Conservation (phyloP, 106 monocot genomes). For the Triglochin maritima region DNA sequence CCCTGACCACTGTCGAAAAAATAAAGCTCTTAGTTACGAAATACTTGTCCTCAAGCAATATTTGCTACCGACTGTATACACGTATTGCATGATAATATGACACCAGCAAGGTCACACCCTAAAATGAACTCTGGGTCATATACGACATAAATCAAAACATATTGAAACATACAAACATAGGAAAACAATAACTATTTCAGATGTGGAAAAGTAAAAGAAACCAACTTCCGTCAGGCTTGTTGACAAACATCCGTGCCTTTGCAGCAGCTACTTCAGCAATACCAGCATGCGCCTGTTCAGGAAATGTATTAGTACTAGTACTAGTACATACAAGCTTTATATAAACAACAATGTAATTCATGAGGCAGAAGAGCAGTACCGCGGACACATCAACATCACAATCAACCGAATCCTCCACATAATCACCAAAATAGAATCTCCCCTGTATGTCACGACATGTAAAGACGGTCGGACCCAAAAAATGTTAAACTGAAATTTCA, state of each 20-base stretch:
- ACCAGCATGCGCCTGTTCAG: slow-evolving; percentile 72
- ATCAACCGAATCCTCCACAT: slow-evolving; percentile 57
- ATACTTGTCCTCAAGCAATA: no score
- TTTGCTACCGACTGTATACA: no score
- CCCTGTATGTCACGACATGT: slow-evolving; percentile 32
- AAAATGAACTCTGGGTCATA: neutral
- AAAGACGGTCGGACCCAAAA: neutral
- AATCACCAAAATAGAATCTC: slow-evolving; percentile 76
- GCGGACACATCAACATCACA: slow-evolving; percentile 62
- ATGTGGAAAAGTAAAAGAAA: neutral
- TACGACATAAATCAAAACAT: no score
- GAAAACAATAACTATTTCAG: neutral
- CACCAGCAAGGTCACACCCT: neutral
- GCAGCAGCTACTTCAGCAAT: slow-evolving; percentile 92
- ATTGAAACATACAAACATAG: neutral
- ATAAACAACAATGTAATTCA: neutral
- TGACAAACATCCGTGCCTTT: slow-evolving; percentile 81
- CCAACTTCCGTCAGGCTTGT: slow-evolving; percentile 92
- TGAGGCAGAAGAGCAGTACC: slow-evolving; percentile 19
- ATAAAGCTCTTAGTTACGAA: neutral
- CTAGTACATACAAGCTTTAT: no score
- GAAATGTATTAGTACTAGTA: slow-evolving; percentile 2
- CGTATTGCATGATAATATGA: no score
- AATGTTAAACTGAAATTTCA: no score
- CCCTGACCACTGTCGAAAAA: slow-evolving; percentile 52